Percentiles rank a stretch among this genome's conserved stretches.
Conservation (phyloP, 257 asterid species). For the Ligustrum vulgare region DNA sequence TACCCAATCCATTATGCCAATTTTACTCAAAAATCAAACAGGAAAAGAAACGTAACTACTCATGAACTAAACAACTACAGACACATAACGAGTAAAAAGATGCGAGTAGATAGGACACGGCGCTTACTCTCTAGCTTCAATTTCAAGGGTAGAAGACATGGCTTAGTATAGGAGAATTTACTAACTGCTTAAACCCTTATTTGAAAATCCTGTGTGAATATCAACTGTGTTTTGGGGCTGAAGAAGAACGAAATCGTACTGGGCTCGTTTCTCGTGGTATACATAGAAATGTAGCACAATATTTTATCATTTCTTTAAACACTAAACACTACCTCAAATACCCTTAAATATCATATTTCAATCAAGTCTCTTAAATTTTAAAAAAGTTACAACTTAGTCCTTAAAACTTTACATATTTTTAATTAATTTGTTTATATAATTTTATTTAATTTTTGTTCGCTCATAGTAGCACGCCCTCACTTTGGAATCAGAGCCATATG, state of each 20-base stretch:
- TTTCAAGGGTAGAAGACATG: conserved; percentile 95
- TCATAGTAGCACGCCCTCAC: no score
- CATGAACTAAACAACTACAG: background rate
- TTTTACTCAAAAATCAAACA: background rate
- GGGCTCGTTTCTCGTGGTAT: no score
- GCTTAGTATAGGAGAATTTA: conserved; percentile 25
- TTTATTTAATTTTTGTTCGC: no score
- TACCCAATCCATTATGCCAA: background rate
- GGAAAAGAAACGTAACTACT: background rate
- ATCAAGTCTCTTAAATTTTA: no score
- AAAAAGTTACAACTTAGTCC: no score
- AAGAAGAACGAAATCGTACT: background rate
- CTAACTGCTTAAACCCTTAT: conserved; percentile 38
- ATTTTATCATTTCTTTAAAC: no score
- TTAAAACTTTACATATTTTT: no score
- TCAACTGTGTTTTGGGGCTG: conserved; percentile 14
- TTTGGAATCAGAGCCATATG: no score
- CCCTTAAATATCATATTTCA: no score
- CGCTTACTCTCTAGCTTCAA: conserved; percentile 94
- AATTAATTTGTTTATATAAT: no score
- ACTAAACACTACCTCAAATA: no score
- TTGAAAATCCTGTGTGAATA: conserved; percentile 8
- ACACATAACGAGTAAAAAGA: background rate
- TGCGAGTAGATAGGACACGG: background rate
- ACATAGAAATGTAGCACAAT: no score